A percentile compares a stretch with the other conserved stretches of the same genome.
These are phyloP conservation scores for Lentinula sp. DNA, from an alignment of 768 basidiomycete genomes.

Conservation along the genomic window DNA sequence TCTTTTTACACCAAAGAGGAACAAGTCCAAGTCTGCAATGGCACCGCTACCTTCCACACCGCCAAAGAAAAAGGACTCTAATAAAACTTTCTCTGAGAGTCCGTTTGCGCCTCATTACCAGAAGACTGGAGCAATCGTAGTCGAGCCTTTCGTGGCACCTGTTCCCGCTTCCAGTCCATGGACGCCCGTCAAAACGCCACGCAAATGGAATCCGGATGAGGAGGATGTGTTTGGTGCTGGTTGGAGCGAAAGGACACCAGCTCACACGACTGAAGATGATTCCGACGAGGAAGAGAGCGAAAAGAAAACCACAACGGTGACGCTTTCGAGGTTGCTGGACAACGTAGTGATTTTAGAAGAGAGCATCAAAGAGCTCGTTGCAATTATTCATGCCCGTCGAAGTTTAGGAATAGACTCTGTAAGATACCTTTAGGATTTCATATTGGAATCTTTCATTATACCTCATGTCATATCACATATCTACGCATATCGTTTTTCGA, in stretches of 20 bases:
- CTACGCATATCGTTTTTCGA: not conserved
- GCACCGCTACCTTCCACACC: constrained; percentile 37
- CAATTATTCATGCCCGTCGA: constrained; percentile 77
- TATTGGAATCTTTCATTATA: not conserved
- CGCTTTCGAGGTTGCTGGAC: constrained; percentile 81
- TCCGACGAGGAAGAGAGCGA: constrained; percentile 24
- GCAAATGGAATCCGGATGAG: constrained; percentile 52
- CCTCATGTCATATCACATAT: not conserved
- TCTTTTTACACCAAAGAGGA: constrained; percentile 76
- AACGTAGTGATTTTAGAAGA: constrained; percentile 95
- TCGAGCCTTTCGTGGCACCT: constrained; percentile 66
- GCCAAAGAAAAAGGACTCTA: constrained; percentile 26
- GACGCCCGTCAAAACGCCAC: constrained; percentile 44
- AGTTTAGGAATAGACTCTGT: constrained; percentile 81
- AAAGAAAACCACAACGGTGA: constrained; percentile 40
- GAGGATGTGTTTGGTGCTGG: constrained; percentile 66
- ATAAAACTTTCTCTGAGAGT: constrained; percentile 50
- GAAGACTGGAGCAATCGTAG: constrained; percentile 60
- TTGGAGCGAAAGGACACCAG: constrained; percentile 36
- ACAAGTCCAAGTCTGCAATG: constrained; percentile 29
- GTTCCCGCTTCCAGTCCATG: constrained; percentile 56
- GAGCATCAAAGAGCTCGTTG: constrained; percentile 87
- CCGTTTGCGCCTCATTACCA: constrained; percentile 86
- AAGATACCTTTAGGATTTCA: constrained; percentile 53
- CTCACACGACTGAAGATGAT: constrained; percentile 1